Percentiles rank a stretch among this genome's conserved stretches.
Evolutionary conservation across 768 basidiomycete species (phyloP).

Genomic region (Cystoderma amianthinum): DNA sequence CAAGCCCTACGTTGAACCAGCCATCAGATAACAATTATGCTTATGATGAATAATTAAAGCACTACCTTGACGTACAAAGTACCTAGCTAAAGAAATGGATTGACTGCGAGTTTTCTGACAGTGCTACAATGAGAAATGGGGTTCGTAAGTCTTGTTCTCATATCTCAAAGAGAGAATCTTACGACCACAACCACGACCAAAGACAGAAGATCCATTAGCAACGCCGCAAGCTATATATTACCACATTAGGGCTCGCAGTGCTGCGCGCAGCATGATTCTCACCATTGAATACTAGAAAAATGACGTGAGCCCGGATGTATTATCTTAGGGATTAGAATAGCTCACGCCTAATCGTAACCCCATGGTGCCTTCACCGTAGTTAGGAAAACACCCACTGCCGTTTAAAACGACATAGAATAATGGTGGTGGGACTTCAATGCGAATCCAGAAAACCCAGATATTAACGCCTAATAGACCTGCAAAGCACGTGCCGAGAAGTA

Average conservation of each 20-base stretch:
- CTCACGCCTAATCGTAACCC: constrained; percentile 26
- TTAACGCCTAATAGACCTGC: constrained; percentile 21
- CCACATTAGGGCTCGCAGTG: no score
- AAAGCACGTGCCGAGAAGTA: constrained; percentile 21
- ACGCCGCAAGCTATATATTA: constrained; percentile 21
- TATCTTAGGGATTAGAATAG: constrained; percentile 5
- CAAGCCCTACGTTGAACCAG: constrained; percentile 24
- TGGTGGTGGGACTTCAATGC: constrained; percentile 14
- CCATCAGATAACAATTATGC: no score
- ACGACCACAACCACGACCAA: constrained; percentile 26
- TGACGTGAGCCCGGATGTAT: constrained; percentile 5
- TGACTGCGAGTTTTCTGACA: constrained; percentile 18
- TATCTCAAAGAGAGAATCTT: no score
- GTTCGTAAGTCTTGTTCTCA: no score
- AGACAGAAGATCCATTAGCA: constrained; percentile 30
- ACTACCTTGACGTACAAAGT: constrained; percentile 32
- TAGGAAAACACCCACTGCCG: constrained; percentile 30
- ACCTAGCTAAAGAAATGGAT: constrained; percentile 23
- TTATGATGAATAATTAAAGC: no score
- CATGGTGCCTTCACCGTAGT: constrained; percentile 22
- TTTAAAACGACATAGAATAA: constrained; percentile 14
- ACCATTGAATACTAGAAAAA: constrained; percentile 12
- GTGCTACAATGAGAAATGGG: constrained; percentile 15
- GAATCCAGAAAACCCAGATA: constrained; percentile 28
- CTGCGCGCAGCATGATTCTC: no score